phyloP scores from a whole-genome alignment of 352 stramenopile species.

The Globisporangium splendens region DNA sequence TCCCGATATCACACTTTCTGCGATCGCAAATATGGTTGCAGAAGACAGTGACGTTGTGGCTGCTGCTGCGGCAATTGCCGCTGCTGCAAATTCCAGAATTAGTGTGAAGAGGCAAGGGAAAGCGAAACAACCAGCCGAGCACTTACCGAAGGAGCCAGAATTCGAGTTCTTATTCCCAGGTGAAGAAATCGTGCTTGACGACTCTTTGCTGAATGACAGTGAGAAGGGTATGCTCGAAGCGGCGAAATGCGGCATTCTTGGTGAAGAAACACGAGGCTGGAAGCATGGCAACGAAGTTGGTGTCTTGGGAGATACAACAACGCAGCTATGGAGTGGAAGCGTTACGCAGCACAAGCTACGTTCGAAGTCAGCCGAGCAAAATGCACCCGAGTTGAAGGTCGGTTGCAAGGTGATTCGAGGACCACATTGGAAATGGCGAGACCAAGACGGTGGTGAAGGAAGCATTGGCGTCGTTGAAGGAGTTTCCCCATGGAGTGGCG shows the following conservation, averaged over 20 bases:
- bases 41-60: slow-evolving; percentile 75
- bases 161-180: slow-evolving; percentile 75
- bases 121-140: slow-evolving; percentile 10
- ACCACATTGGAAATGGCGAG: slow-evolving; percentile 88
- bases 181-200: slow-evolving; percentile 57
- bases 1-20: slow-evolving; percentile 71
- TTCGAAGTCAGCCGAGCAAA: slow-evolving; percentile 37
- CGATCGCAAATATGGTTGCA: slow-evolving; percentile 84
- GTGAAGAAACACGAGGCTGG: slow-evolving; percentile 50
- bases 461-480: slow-evolving; percentile 80
- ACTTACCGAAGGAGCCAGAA: slow-evolving; percentile 18
- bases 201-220: slow-evolving; percentile 40
- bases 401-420: slow-evolving; percentile 88
- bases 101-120: slow-evolving; percentile 38
- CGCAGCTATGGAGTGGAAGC: slow-evolving; percentile 73
- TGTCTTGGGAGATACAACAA: slow-evolving; percentile 60
- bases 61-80: slow-evolving; percentile 42
- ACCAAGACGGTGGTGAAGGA: slow-evolving; percentile 86
- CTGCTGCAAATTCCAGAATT: slow-evolving; percentile 34
- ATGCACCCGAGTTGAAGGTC: slow-evolving; percentile 61
- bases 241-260: slow-evolving; percentile 66
- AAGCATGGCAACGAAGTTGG: slow-evolving; percentile 73
- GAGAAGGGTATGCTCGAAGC: slow-evolving; percentile 62
- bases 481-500: slow-evolving; percentile 83
- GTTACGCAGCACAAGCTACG: slow-evolving; percentile 67